Conservation (phyloP, 106 monocot species). For the Allium fistulosum region DNA sequence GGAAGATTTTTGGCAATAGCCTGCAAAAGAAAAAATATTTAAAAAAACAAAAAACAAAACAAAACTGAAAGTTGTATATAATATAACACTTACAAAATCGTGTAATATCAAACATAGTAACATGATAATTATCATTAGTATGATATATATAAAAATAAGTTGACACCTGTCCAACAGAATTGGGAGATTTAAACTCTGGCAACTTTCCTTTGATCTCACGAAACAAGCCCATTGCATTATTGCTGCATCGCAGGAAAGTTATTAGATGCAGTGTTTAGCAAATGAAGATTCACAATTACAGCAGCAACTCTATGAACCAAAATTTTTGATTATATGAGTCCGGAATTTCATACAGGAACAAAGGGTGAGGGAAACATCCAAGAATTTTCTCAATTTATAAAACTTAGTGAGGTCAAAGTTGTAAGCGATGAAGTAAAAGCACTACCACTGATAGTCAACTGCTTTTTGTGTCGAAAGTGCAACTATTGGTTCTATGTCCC, state of each 20-base stretch:
- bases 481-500: constrained; percentile 48
- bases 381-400: not conserved
- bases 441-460: constrained; percentile 94
- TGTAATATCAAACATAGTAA: not conserved
- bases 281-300: not conserved
- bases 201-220: constrained; percentile 71
- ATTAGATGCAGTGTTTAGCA: not conserved
- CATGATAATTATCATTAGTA: not conserved
- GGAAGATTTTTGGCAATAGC: constrained; percentile 78
- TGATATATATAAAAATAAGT: not conserved
- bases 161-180: constrained; percentile 81
- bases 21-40: constrained; percentile 25
- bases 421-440: not conserved
- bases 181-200: constrained; percentile 66
- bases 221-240: constrained; percentile 93
- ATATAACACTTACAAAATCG: not conserved
- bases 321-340: not conserved
- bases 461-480: constrained; percentile 50
- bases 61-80: not conserved
- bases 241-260: constrained; percentile 37
- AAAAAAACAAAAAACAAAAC: not conserved
- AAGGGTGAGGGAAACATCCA: not conserved
- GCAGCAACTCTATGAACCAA: not conserved
- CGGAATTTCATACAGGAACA: not conserved
- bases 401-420: not conserved